A percentile compares a stretch with the other conserved stretches of the same genome.
phyloP scores from a whole-genome alignment of 176 grass and related monocot species.

The Ananas comosus region DNA sequence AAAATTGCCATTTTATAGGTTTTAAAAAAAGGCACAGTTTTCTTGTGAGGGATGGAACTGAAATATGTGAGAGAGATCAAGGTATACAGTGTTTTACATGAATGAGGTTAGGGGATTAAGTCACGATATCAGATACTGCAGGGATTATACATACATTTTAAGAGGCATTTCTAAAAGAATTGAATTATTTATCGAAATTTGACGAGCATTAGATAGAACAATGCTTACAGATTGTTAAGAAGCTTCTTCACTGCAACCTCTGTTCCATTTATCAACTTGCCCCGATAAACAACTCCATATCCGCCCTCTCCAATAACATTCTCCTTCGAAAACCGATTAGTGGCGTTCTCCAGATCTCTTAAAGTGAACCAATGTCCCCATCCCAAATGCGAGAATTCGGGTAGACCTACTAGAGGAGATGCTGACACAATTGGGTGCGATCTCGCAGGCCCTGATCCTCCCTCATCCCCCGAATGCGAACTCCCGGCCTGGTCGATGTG shows the following conservation, averaged over 20 bases:
- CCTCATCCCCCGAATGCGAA: constrained; percentile 51
- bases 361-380: constrained; percentile 80
- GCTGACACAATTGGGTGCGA: constrained; percentile 37
- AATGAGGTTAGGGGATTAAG: too few relatives aligned
- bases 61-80: too few relatives aligned
- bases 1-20: too few relatives aligned
- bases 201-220: not conserved
- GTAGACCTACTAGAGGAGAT: constrained; percentile 58
- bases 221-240: constrained; percentile 58
- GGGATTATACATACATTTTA: too few relatives aligned
- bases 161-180: too few relatives aligned
- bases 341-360: constrained; percentile 57
- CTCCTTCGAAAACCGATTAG: constrained; percentile 55
- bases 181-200: not conserved
- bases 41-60: too few relatives aligned
- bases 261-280: constrained; percentile 46
- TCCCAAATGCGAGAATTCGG: constrained; percentile 62
- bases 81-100: too few relatives aligned
- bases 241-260: constrained; percentile 67
- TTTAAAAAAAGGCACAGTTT: too few relatives aligned
- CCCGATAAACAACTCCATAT: constrained; percentile 59
- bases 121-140: too few relatives aligned
- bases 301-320: constrained; percentile 66
- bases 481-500: constrained; percentile 39
- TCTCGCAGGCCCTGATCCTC: constrained; percentile 39